phyloP scores from a whole-genome alignment of 768 basidiomycete genomes.

The Termitomyces sp. region DNA sequence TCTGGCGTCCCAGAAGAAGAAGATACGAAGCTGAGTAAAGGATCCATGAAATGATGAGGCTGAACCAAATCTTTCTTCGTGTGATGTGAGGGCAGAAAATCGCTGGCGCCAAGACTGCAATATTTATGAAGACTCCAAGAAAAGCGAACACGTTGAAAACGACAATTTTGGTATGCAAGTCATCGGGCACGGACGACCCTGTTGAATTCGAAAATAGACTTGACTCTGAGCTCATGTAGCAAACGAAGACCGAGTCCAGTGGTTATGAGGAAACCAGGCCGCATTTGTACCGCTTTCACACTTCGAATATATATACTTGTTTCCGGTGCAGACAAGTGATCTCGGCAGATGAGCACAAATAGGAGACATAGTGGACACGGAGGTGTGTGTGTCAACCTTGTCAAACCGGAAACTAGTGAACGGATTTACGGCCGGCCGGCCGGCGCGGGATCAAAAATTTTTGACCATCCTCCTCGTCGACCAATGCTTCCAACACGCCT shows the following conservation, averaged over 20 bases:
- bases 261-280: too few species aligned
- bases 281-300: not conserved
- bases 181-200: not conserved
- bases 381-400: too few species aligned
- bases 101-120: not conserved
- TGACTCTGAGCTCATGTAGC: not conserved
- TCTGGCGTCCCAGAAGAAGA: not conserved
- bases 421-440: too few species aligned
- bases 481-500: constrained; percentile 43
- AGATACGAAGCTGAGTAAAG: constrained; percentile 3
- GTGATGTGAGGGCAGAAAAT: not conserved
- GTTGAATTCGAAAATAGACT: not conserved
- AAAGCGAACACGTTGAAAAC: not conserved
- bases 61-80: constrained; percentile 1
- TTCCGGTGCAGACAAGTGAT: not conserved
- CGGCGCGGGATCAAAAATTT: not conserved
- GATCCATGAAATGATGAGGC: constrained; percentile 1
- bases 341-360: not conserved
- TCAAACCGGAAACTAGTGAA: too few species aligned
- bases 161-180: not conserved
- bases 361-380: too few species aligned
- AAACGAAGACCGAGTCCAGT: not conserved
- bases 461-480: not conserved
- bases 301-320: not conserved
- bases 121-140: not conserved